Percentiles rank a stretch among this genome's conserved stretches.
phyloP scores from a whole-genome alignment of 257 asterid species.

The Marsdenia floribunda region DNA sequence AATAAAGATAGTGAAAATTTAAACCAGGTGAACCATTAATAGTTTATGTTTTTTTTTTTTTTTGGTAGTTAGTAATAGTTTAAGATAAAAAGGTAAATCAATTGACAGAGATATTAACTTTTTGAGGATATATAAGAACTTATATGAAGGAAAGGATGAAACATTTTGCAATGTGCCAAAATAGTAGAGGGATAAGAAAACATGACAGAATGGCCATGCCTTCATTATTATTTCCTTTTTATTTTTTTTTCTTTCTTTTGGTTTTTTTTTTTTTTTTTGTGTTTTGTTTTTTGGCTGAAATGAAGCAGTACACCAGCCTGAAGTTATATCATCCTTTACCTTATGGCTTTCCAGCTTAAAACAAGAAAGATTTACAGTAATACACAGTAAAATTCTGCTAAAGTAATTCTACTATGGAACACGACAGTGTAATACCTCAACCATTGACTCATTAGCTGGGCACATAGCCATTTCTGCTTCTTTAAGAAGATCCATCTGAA shows the following conservation, averaged over 20 bases:
- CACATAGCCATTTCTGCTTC: constrained; percentile 83
- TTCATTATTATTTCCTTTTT: not conserved
- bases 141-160: not conserved
- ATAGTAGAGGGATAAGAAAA: not conserved
- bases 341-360: not conserved
- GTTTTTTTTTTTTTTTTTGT: no score
- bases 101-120: not conserved
- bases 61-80: no score
- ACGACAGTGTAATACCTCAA: constrained; percentile 55
- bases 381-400: not conserved
- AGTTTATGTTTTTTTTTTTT: no score
- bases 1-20: no score
- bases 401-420: not conserved
- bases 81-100: no score
- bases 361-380: not conserved
- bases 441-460: constrained; percentile 59
- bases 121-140: not conserved
- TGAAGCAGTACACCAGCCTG: not conserved
- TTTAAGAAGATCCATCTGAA: constrained; percentile 81
- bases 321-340: not conserved
- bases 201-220: not conserved
- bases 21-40: not conserved
- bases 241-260: not conserved
- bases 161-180: not conserved
- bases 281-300: no score